phyloP scores from a whole-genome alignment of 2,329 filamentous ascomycete genomes.

The Dactylellina haptotyla region DNA sequence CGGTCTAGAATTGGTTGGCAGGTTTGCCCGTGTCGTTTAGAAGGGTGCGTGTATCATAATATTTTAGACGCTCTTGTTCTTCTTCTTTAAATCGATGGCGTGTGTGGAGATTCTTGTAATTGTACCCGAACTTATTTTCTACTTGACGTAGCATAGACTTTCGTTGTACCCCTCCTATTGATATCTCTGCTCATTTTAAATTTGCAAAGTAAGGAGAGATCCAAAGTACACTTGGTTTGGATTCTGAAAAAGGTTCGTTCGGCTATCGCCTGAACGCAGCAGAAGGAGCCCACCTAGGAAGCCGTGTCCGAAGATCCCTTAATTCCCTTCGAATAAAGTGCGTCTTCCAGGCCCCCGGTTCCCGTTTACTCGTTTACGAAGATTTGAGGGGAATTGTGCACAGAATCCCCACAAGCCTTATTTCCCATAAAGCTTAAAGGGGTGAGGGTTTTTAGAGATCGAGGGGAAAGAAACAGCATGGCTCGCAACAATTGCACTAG shows the following conservation, averaged over 20 bases:
- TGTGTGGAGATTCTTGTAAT: too few relatives aligned
- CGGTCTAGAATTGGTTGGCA: not conserved
- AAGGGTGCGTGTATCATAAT: not conserved
- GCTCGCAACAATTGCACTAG: not conserved
- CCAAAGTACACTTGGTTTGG: too few relatives aligned
- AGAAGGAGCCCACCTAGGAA: slow-evolving; percentile 2
- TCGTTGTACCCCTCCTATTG: too few relatives aligned
- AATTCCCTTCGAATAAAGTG: slow-evolving; percentile 51
- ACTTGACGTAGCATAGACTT: not conserved
- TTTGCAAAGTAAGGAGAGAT: too few relatives aligned
- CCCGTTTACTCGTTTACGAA: slow-evolving; percentile 37
- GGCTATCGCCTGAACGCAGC: slow-evolving; percentile 32
- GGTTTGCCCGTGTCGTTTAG: not conserved
- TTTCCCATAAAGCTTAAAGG: slow-evolving; percentile 25
- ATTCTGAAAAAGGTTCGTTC: not conserved
- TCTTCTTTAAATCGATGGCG: too few relatives aligned
- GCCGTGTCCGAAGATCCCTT: slow-evolving; percentile 37
- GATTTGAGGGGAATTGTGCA: slow-evolving; percentile 4
- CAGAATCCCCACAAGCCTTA: slow-evolving; percentile 11
- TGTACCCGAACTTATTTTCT: not conserved
- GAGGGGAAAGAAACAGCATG: not conserved
- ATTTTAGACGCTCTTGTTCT: not conserved
- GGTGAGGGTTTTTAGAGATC: slow-evolving; percentile 1
- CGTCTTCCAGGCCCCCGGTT: slow-evolving; percentile 6
- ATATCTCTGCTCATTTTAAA: too few relatives aligned